Conservation (phyloP, 441 rosid genomes). For the Viola pubescens region DNA sequence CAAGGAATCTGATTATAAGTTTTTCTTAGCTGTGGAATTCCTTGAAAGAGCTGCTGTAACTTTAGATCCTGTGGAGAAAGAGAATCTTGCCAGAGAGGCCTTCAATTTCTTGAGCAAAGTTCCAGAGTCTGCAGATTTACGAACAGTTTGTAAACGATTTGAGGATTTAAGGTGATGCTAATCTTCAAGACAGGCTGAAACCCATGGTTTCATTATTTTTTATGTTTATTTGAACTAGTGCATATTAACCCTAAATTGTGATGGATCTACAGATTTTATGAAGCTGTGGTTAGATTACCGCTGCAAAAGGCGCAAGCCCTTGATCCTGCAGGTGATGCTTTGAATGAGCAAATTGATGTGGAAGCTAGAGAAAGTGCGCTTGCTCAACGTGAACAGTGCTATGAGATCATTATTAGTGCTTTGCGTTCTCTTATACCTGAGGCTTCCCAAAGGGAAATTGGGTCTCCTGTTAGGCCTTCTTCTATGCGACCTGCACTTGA, state of each 20-base stretch:
- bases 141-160: slow-evolving; percentile 91
- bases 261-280: slow-evolving; percentile 72
- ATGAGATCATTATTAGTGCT: slow-evolving; percentile 73
- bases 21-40: slow-evolving; percentile 95
- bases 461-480: slow-evolving; percentile 49
- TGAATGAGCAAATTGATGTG: slow-evolving; percentile 79
- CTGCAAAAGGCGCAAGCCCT: slow-evolving; percentile 87
- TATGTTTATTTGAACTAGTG: slow-evolving; percentile 19
- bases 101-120: slow-evolving; percentile 75
- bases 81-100: slow-evolving; percentile 85
- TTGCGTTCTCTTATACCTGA: slow-evolving; percentile 64
- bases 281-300: slow-evolving; percentile 89
- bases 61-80: slow-evolving; percentile 62
- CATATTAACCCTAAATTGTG: slow-evolving; percentile 20
- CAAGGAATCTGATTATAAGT: slow-evolving; percentile 93
- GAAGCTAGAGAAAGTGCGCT: slow-evolving; percentile 66
- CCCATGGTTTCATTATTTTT: slow-evolving; percentile 6
- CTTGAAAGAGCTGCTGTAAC: slow-evolving; percentile 82
- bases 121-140: slow-evolving; percentile 91
- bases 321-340: slow-evolving; percentile 91
- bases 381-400: slow-evolving; percentile 79
- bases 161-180: slow-evolving; percentile 77
- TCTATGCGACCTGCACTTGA: slow-evolving; percentile 46
- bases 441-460: slow-evolving; percentile 40
- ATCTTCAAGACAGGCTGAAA: slow-evolving; percentile 13